Base-by-base conservation (phyloP, 192 early-diverging fungal genomes). In the Coemansia sp. region DNA sequence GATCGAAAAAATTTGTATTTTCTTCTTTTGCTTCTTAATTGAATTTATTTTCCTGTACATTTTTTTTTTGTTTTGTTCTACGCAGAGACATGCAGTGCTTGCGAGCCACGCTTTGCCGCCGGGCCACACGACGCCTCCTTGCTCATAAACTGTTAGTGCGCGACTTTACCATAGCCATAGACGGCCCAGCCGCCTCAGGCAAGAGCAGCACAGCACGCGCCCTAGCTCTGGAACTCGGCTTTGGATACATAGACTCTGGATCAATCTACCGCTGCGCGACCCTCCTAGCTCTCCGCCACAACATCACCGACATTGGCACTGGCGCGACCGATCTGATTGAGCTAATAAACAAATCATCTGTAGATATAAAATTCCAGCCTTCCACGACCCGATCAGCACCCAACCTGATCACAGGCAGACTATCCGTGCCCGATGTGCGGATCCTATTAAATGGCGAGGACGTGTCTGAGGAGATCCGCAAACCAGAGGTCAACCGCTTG, bases 121-220 rank as follows among this genome's bases (percentile, higher is more conserved):
- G 29, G 53, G 53, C 53, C 32, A 15, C 29, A 32, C 53, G 22
- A 30, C 53, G 49, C 22, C 4, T 40, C 22, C 40, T 67, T 22
- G n/a, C 34, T 2, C 61, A 38, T 27, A 56, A 13, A 13, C 61
- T 38, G 32, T 56, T 22, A n/a, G 30, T 62, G 8, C 76, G 76
- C 20, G 27, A 50, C 52, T 76, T 82, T 47, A 83, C 77, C 15
- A 80, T 92, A 52, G 91, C 93, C 20, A 92, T 94, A 38, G 93
- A 94, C 73, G 93, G 93, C 0, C 91, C 91, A 3, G 90, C 89
- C 11, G 92, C 90, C 4, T 89, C 90, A 13, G 93, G 93, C 40
- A 94, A 94, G 81, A 92, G 89, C 86, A 89, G 82, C 38, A 93
- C 92, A 18, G 90, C 92, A 4, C 86, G 86, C 66, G 74, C 83